Evolutionary conservation across 306 rosid genomes (phyloP), one percentile per base, ranked within the genome.

Genomic region (Canavalia ensiformis): DNA sequence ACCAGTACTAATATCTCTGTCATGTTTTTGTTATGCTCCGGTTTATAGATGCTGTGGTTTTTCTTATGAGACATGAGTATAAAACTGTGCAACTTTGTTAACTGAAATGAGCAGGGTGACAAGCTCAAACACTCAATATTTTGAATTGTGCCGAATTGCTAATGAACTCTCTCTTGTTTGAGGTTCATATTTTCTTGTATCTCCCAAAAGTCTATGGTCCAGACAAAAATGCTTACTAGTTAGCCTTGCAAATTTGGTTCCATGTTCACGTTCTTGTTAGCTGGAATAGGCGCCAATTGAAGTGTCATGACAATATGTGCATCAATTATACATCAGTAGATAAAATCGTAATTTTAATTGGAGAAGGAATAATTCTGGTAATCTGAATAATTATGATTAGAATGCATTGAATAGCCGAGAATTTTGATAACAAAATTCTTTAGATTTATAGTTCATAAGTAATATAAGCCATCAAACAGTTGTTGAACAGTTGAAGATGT

Each of bases 191-290:
- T 45, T 7, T 45, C 10, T 45, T 45, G 11, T 45, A 45, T 45
- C 50, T 45, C 8, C 50, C 50, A 45, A 6, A 45, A 29, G 29
- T 29, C 11, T 7, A 18, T 28, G 34, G 63, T 28, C 63, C 63
- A 56, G 29, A 56, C 4, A 35, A 56, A 56, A 56, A 35, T 29
- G 10, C 63, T 56, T 8, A 28, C n/a, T 18, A 18, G 25, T 18
- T 58, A 58, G n/a, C 65, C 13, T 29, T 58, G 65, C 39, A 58
- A 58, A 8, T 29, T 58, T 58, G 65, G 39, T 58, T 58, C 30
- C 39, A 57, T 57, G 64, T 57, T 6, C 64, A 2, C 37, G 7
- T 57, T 57, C 10, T 55, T 25, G 28, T 55, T 57, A 29, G 37
- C 37, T 7, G 64, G 35, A 57, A 57, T 57, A 29, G 29, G 37